Percentiles rank a stretch among this genome's conserved stretches.
phyloP scores from a whole-genome alignment of 768 basidiomycete species.

The Cubamyces lactineus region DNA sequence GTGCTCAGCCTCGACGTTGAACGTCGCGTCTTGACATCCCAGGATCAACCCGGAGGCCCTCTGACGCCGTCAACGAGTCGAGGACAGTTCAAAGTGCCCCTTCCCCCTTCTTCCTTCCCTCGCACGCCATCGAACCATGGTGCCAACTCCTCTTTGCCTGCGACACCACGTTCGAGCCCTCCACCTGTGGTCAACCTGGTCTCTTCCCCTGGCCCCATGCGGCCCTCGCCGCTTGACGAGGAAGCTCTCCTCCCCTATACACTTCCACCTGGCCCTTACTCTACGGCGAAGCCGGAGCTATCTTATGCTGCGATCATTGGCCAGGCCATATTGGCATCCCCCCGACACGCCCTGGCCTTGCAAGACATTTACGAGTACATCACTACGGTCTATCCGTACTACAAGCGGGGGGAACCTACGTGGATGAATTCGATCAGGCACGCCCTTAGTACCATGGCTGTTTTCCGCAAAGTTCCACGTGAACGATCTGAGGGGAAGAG shows the following conservation, averaged over 20 bases:
- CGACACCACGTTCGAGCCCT: slow-evolving; percentile 70
- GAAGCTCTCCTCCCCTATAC: slow-evolving; percentile 71
- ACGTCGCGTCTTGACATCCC: neutral
- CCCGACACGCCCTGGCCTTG: slow-evolving; percentile 81
- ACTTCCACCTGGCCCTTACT: slow-evolving; percentile 86
- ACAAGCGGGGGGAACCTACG: slow-evolving; percentile 88
- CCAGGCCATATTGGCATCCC: slow-evolving; percentile 87
- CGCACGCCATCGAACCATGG: slow-evolving; percentile 28
- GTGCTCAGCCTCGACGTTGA: neutral
- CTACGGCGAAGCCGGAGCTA: slow-evolving; percentile 75
- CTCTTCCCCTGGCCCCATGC: slow-evolving; percentile 84
- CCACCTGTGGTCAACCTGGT: slow-evolving; percentile 68
- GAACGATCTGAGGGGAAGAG: slow-evolving; percentile 80
- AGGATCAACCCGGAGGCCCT: slow-evolving; percentile 18
- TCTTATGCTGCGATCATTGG: slow-evolving; percentile 97
- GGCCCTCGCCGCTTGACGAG: slow-evolving; percentile 58
- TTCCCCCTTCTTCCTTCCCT: slow-evolving; percentile 11
- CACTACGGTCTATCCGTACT: slow-evolving; percentile 90
- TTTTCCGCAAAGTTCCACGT: slow-evolving; percentile 84
- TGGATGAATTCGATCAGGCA: slow-evolving; percentile 99
- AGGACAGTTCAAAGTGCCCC: slow-evolving; percentile 24
- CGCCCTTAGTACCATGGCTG: slow-evolving; percentile 89
- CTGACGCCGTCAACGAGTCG: slow-evolving; percentile 19
- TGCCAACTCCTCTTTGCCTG: slow-evolving; percentile 49
- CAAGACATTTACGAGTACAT: slow-evolving; percentile 98